Conservation (phyloP, 257 asterid genomes). For the Capsicum baccatum region DNA sequence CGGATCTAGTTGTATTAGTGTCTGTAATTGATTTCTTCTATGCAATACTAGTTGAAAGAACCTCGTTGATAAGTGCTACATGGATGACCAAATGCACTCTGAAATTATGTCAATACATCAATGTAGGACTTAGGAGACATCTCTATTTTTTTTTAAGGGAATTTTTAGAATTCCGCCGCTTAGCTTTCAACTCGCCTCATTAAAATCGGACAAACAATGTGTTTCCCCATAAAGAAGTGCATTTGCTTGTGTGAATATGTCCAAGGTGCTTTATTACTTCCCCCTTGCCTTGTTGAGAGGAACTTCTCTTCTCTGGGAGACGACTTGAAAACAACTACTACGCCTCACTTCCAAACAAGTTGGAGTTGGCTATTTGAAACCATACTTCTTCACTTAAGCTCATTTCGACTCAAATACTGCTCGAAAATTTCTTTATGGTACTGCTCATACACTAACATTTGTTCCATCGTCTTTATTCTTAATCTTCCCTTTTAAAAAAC, state of each 20-base stretch:
- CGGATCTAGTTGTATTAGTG: background rate
- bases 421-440: background rate
- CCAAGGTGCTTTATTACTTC: background rate
- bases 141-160: background rate
- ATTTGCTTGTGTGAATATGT: background rate
- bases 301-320: background rate
- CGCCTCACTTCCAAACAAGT: background rate
- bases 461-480: background rate
- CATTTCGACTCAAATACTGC: background rate
- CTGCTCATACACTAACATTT: background rate
- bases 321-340: background rate
- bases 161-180: background rate
- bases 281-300: conserved; percentile 9
- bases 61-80: background rate
- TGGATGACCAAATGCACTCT: background rate
- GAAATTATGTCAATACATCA: background rate
- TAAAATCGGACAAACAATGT: background rate
- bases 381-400: background rate
- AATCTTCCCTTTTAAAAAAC: conserved; percentile 27
- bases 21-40: background rate
- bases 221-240: background rate
- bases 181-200: background rate
- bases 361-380: background rate
- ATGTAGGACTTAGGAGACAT: background rate
- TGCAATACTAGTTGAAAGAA: background rate